phyloP scores from a whole-genome alignment of 805 yeast genomes.

The Candida insectalens region DNA sequence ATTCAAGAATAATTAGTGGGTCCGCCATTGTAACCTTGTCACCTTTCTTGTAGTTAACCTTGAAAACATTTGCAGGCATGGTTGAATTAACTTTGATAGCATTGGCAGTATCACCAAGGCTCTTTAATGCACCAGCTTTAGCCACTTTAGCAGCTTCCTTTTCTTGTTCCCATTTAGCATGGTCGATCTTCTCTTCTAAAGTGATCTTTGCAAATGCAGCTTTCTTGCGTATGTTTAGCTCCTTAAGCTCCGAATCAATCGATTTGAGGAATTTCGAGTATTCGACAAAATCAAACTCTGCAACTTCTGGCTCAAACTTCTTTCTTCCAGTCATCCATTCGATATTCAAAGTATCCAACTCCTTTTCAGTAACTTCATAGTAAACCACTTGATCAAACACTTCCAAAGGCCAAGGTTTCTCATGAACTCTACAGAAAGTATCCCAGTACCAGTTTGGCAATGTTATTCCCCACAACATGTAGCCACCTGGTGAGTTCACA shows the following conservation, averaged over 20 bases:
- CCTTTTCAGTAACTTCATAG: conserved; percentile 26
- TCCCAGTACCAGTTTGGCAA: conserved; percentile 24
- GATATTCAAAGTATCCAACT: conserved; percentile 20
- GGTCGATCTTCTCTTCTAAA: conserved; percentile 14
- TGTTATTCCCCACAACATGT: conserved; percentile 25
- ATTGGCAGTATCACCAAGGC: conserved; percentile 16
- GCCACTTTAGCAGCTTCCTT: conserved; percentile 12
- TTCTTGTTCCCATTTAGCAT: conserved; percentile 19
- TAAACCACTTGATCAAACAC: conserved; percentile 24
- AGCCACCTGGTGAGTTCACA: conserved; percentile 25
- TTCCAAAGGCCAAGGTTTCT: conserved; percentile 24
- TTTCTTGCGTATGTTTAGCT: conserved; percentile 14
- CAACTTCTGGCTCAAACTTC: conserved; percentile 17
- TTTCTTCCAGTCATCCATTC: conserved; percentile 22
- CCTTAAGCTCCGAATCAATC: conserved; percentile 18
- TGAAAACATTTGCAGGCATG: conserved; percentile 27
- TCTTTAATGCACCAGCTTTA: conserved; percentile 8
- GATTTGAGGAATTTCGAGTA: conserved; percentile 21
- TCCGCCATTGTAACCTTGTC: conserved; percentile 14
- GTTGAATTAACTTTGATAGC: conserved; percentile 14
- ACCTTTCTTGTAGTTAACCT: conserved; percentile 18
- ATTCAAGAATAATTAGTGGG: conserved; percentile 21
- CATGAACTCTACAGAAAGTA: conserved; percentile 21
- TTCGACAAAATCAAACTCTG: conserved; percentile 24
- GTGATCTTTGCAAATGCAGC: conserved; percentile 11